Evolutionary conservation across 441 rosid genomes (phyloP).

Genomic region (Rhodomyrtus psidioides): DNA sequence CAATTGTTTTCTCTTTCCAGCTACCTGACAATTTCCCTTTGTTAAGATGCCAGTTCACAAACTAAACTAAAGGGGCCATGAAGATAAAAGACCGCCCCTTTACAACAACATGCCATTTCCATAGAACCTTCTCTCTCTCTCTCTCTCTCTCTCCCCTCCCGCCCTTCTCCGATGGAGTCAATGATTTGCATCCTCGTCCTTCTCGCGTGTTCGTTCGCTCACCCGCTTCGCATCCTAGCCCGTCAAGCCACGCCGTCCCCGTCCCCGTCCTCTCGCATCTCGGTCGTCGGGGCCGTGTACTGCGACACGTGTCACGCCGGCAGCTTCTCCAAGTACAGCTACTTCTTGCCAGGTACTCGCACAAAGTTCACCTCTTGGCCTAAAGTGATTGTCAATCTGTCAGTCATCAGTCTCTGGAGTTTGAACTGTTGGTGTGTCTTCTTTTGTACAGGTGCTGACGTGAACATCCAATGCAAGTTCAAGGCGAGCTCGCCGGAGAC

Average conservation of each 20-base stretch:
- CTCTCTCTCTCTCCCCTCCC: neutral
- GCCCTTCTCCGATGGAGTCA: constrained; percentile 15
- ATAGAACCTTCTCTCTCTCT: constrained; percentile 26
- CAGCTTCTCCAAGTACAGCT: constrained; percentile 50
- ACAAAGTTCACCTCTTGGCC: neutral
- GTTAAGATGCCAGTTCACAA: neutral
- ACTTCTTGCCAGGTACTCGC: constrained; percentile 50
- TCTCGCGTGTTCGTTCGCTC: constrained; percentile 13
- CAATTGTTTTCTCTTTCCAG: neutral
- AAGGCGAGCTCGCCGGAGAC: constrained; percentile 46
- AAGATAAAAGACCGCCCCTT: neutral
- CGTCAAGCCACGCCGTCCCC: constrained; percentile 2
- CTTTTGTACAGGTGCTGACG: constrained; percentile 38
- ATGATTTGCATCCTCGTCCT: constrained; percentile 17
- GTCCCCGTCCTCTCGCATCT: constrained; percentile 31
- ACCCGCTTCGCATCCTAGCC: neutral
- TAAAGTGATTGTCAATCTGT: neutral
- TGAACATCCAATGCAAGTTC: constrained; percentile 52
- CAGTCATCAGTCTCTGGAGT: neutral
- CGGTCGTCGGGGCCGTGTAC: constrained; percentile 57
- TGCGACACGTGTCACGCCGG: constrained; percentile 46
- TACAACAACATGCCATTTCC: neutral
- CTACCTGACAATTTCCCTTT: neutral
- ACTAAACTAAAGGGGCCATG: neutral
- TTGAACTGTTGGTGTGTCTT: neutral